phyloP scores from a whole-genome alignment of 2,329 filamentous ascomycete species.

The Teratosphaeria gauchensis region DNA sequence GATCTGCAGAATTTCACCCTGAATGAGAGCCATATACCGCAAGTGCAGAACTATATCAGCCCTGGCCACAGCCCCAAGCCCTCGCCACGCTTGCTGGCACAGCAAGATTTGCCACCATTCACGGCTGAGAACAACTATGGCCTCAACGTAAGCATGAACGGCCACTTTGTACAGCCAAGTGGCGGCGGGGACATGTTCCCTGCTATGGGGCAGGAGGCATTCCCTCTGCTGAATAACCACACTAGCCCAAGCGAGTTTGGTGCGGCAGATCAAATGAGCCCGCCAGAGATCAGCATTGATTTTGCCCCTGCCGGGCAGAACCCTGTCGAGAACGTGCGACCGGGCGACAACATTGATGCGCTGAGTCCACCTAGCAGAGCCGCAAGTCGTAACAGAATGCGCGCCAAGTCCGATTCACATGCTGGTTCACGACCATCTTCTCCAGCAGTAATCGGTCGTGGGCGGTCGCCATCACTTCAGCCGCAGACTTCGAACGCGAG shows the following conservation, averaged over 20 bases:
- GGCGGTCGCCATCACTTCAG: slow-evolving; percentile 27
- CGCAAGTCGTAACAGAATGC: slow-evolving; percentile 44
- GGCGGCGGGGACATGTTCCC: slow-evolving; percentile 45
- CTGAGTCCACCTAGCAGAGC: slow-evolving; percentile 58
- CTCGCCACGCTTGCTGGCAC: slow-evolving; percentile 55
- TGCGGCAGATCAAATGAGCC: slow-evolving; percentile 66
- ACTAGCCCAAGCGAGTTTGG: slow-evolving; percentile 50
- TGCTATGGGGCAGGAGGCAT: slow-evolving; percentile 37
- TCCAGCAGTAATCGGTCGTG: slow-evolving; percentile 26
- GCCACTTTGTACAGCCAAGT: slow-evolving; percentile 37
- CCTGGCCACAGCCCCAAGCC: slow-evolving; percentile 64
- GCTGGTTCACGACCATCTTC: slow-evolving; percentile 38
- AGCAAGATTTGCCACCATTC: slow-evolving; percentile 43
- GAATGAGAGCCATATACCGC: slow-evolving; percentile 49
- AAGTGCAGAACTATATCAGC: slow-evolving; percentile 36
- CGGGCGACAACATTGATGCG: slow-evolving; percentile 58
- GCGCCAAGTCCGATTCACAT: slow-evolving; percentile 52
- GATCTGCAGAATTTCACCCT: slow-evolving; percentile 73
- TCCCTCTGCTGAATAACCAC: slow-evolving; percentile 38
- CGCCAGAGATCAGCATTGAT: slow-evolving; percentile 92
- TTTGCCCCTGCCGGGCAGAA: slow-evolving; percentile 63
- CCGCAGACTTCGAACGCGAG: slow-evolving; percentile 13
- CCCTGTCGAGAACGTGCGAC: slow-evolving; percentile 32
- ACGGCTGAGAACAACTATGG: slow-evolving; percentile 36
- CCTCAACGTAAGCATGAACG: slow-evolving; percentile 37